phyloP scores from a whole-genome alignment of 75 land plant genomes.

The Pinus taeda region DNA sequence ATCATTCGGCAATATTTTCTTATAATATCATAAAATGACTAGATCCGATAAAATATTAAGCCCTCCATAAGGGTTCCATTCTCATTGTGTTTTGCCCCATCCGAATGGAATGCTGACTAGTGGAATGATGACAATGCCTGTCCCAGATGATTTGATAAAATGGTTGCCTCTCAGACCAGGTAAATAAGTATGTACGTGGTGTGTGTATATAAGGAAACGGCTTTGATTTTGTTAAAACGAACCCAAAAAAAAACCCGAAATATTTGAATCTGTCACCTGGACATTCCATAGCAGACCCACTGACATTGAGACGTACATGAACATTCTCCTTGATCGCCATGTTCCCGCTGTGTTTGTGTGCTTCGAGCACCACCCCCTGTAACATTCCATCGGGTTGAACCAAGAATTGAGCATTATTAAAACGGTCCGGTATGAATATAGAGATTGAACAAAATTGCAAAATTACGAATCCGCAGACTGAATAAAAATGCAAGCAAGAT shows the following conservation, averaged over 20 bases:
- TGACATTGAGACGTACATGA: constrained; percentile 73
- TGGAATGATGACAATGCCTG: no score
- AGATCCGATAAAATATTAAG: neutral
- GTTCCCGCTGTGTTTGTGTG: constrained; percentile 18
- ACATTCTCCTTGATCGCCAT: constrained; percentile 55
- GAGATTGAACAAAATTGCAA: neutral
- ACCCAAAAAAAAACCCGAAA: neutral
- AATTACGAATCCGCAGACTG: neutral
- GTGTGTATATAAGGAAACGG: neutral
- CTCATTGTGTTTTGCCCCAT: no score
- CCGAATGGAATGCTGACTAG: no score
- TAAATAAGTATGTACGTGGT: no score
- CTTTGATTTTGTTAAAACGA: no score
- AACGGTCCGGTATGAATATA: no score
- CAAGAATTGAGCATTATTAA: no score
- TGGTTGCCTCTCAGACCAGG: no score
- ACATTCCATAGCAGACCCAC: constrained; percentile 76
- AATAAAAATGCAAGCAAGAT: no score
- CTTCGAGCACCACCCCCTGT: constrained; percentile 37
- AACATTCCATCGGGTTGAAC: neutral
- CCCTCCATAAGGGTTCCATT: neutral
- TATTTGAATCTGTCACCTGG: constrained; percentile 47
- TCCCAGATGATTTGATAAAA: no score
- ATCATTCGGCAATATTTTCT: no score
- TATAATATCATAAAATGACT: neutral